Base-by-base conservation (phyloP, 805 yeast genomes). In the Candida chauliodis region DNA sequence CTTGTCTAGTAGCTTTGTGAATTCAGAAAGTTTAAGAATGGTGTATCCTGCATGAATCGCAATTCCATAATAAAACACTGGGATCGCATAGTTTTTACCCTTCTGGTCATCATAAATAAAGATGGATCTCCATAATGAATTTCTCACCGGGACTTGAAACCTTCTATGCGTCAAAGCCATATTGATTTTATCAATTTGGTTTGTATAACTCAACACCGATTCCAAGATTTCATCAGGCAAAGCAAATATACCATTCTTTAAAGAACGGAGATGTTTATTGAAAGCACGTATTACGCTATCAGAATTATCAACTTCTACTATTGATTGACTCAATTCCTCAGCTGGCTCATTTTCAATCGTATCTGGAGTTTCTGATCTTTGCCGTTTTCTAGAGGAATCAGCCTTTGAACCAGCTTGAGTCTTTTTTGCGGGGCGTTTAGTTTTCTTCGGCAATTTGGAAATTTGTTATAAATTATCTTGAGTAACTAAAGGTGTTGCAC, bases 191-290 rank as follows among this genome's bases (percentile, higher is more conserved):
- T 36, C 24, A 18, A 24, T 22, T 25, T 36, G 40, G 20, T 23
- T 36, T 8, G 23, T 30, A 16, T 30, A 30, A 5, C 30, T 33
- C 18, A 36, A 30, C 3, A 36, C 17, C 7, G 21, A 21, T 14
- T 21, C 11, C 15, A 29, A 20, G n/a, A 30, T 17, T 11, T 30
- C 40, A 36, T 36, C 35, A 4, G 40, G 40, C 14, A 35, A 19
- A 19, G 19, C n/a, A 8, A 25, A 11, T 10, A 25, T 25, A 8
- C 28, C 28, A 25, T 8, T 10, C n/a, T 25, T 25, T 11, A 11
- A 25, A 7, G 13, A 7, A 8, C 7, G 10, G 10, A 21, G 7
- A 21, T 21, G 24, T 21, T 21, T 21, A 8, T 21, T 21, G 24
- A 21, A n/a, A n/a, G n/a, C n/a, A n/a, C n/a, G n/a, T n/a, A n/a